Evolutionary conservation across 2,329 filamentous ascomycete species (phyloP), one percentile per base, ranked within the genome.

Genomic region (Pestalotiopsis sp.): DNA sequence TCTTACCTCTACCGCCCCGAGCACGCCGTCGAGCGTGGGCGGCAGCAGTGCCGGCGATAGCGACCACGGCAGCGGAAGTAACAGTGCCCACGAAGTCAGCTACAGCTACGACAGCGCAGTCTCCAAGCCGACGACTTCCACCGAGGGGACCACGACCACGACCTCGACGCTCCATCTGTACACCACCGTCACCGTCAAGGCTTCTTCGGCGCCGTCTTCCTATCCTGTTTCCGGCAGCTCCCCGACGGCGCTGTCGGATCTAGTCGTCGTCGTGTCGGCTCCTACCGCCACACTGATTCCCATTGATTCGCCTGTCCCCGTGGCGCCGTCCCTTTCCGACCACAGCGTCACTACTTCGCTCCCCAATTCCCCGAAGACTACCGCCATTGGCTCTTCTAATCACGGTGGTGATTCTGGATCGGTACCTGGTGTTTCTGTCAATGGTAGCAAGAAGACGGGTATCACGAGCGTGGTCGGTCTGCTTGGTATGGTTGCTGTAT

Each of bases 1-100:
- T 20, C 24, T 24, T 17, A 26, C 10, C 52, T 71, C 71, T 13
- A 70, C 68, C 11, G 70, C 69, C 26, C 66, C 38, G 35, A 71
- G 14, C 22, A 17, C 38, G 2, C 14, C 14, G 24, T 9, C 58
- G 2, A 35, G 20, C 17, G 24, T 35, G 30, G 2, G 1, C 5
- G 40, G 26, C 17, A 39, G 63, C 63, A 30, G 20, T 13, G 24
- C 9, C 1, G 20, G 3, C 20, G 1, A 14, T 11, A 17, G 30
- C 20, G 35, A 4, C 1, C 13, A 26, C 3, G 26, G 14, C n/a
- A 61, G 30, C 26, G 30, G n/a, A 35, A 17, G n/a, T 13, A 11
- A 17, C 4, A 40, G 26, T 11, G 9, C 20, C n/a, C 17, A 40
- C 11, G 17, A 1, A 4, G 44, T 1, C n/a, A n/a, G 44, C 17